These are phyloP conservation scores for Spiromastix sp. DNA, from an alignment of 2,329 filamentous ascomycete genomes.

Conservation along the genomic window DNA sequence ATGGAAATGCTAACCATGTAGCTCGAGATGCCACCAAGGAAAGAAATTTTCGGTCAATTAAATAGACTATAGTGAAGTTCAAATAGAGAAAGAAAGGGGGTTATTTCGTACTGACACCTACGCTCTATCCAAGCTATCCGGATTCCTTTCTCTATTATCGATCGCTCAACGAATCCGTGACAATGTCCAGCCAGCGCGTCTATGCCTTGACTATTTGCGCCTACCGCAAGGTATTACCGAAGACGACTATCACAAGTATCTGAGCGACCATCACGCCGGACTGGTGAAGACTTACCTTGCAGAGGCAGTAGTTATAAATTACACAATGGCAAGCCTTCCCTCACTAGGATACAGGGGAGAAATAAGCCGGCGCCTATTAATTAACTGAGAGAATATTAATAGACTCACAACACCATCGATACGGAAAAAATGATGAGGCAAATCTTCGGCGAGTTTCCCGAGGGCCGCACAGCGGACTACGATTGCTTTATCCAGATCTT, in stretches of 20 bases:
- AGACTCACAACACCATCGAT: constrained; percentile 17
- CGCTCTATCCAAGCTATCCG: no score
- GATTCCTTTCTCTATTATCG: no score
- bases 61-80: no score
- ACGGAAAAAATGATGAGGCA: constrained; percentile 16
- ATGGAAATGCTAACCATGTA: no score
- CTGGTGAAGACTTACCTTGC: constrained; percentile 17
- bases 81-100: no score
- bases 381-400: not conserved
- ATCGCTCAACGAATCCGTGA: no score
- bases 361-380: not conserved
- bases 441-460: constrained; percentile 16
- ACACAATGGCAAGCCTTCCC: constrained; percentile 21
- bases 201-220: constrained; percentile 19
- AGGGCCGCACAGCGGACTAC: constrained; percentile 18
- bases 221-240: constrained; percentile 21
- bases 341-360: not conserved
- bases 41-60: no score
- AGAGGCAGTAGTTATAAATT: constrained; percentile 20
- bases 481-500: constrained; percentile 23
- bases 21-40: no score
- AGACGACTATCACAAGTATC: constrained; percentile 18
- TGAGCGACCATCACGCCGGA: constrained; percentile 18
- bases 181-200: no score
- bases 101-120: no score